phyloP scores from a whole-genome alignment of 768 basidiomycete species.

The Piloderma croceum region DNA sequence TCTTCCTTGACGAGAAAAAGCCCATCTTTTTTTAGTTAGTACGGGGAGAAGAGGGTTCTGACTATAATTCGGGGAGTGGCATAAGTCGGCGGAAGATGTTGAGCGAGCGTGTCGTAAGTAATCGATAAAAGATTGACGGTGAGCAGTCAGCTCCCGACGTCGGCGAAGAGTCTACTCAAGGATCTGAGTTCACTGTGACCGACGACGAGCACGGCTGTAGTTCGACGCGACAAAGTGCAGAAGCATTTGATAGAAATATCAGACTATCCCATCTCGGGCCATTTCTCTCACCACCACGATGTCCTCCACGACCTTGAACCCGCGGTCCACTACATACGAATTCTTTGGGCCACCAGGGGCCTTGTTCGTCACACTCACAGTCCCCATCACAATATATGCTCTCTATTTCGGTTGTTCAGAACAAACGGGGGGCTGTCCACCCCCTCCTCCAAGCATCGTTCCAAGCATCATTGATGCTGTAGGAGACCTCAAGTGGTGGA shows the following conservation, averaged over 20 bases:
- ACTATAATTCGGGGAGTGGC: no score
- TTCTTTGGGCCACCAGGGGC: slow-evolving; percentile 83
- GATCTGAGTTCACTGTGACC: no score
- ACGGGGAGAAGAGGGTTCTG: no score
- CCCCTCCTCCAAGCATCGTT: slow-evolving; percentile 36
- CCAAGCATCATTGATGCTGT: slow-evolving; percentile 43
- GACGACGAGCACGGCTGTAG: no score
- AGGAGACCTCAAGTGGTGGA: slow-evolving; percentile 57
- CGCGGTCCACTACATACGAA: slow-evolving; percentile 68
- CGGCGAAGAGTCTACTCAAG: no score
- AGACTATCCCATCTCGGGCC: neutral
- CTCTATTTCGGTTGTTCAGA: slow-evolving; percentile 80
- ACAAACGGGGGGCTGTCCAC: slow-evolving; percentile 62
- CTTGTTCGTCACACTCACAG: slow-evolving; percentile 58
- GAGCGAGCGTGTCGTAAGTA: no score
- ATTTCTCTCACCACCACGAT: neutral
- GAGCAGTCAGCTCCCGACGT: no score
- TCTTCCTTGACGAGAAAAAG: slow-evolving; percentile 48
- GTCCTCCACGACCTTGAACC: slow-evolving; percentile 41
- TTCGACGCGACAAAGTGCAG: no score
- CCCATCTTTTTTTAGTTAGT: slow-evolving; percentile 51
- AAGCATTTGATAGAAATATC: no score
- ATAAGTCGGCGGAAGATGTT: no score
- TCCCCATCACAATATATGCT: slow-evolving; percentile 66
- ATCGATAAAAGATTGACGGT: no score